Conservation (phyloP, 1,139 yeast species). For the Suhomyces maxii region DNA sequence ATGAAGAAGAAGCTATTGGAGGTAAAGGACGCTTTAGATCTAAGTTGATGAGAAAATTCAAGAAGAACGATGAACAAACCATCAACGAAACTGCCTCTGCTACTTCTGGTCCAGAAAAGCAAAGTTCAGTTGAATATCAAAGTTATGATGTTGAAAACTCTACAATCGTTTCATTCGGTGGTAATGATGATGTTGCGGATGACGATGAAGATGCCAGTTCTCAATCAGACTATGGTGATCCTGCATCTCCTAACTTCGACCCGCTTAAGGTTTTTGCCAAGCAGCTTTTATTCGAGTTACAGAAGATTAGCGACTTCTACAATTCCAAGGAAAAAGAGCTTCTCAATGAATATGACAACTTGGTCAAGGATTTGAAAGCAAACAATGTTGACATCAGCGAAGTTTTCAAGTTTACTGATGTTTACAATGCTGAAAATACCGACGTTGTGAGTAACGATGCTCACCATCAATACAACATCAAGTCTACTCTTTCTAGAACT, state of each 20-base stretch:
- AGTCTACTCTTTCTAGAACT: conserved; percentile 30
- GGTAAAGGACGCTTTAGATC: conserved; percentile 4
- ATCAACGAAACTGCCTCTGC: not conserved
- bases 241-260: conserved; percentile 28
- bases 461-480: conserved; percentile 27
- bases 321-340: conserved; percentile 49
- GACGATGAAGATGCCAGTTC: conserved; percentile 5
- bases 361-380: conserved; percentile 40
- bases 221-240: conserved; percentile 16
- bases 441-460: conserved; percentile 19
- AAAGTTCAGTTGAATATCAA: conserved; percentile 8
- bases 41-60: conserved; percentile 13
- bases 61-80: not conserved
- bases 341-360: conserved; percentile 43
- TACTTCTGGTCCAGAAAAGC: conserved; percentile 4
- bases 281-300: conserved; percentile 56
- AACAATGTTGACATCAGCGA: conserved; percentile 32
- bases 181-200: conserved; percentile 2
- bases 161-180: conserved; percentile 8
- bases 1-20: conserved; percentile 7
- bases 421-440: conserved; percentile 22
- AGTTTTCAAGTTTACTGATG: conserved; percentile 30
- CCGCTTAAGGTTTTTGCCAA: conserved; percentile 51
- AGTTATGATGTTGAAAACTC: conserved; percentile 11
- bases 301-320: conserved; percentile 59